A percentile compares a stretch with the other conserved stretches of the same genome.
phyloP scores from a whole-genome alignment of 1,284 basidiomycete species.

The Puccinia hordei region DNA sequence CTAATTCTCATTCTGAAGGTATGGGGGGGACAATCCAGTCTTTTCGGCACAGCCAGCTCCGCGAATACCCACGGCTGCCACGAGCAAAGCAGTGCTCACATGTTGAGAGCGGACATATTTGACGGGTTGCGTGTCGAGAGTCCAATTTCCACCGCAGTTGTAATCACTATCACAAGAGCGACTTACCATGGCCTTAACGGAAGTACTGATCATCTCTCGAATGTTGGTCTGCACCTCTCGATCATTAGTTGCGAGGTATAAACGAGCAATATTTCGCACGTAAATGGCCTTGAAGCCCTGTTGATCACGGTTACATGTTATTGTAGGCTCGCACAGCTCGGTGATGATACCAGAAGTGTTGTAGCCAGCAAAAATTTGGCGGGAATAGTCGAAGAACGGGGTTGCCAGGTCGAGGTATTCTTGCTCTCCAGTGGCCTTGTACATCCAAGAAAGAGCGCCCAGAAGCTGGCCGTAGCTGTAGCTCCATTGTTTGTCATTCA shows the following conservation, averaged over 20 bases:
- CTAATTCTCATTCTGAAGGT: too few species aligned
- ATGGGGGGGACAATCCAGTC: too few species aligned
- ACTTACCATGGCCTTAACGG: constrained; percentile 29
- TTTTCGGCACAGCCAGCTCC: too few species aligned
- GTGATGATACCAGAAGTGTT: constrained; percentile 45
- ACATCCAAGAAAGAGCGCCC: constrained; percentile 47
- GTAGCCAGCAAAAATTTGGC: not conserved
- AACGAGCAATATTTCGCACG: constrained; percentile 43
- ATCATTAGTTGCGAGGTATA: constrained; percentile 30
- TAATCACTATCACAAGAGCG: constrained; percentile 43
- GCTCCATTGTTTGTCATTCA: constrained; percentile 25
- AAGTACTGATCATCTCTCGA: constrained; percentile 23
- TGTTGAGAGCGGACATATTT: constrained; percentile 44
- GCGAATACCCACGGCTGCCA: constrained; percentile 40
- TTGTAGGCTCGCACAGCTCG: constrained; percentile 33
- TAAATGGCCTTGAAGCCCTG: constrained; percentile 49
- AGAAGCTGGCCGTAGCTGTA: constrained; percentile 42
- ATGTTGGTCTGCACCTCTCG: not conserved
- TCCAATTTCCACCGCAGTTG: constrained; percentile 46
- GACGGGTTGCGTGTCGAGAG: constrained; percentile 12
- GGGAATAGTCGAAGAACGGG: constrained; percentile 18
- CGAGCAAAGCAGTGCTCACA: constrained; percentile 46
- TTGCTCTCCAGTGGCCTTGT: constrained; percentile 33
- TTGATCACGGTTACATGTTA: constrained; percentile 45
- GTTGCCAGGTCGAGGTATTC: constrained; percentile 35